Evolutionary conservation across 768 basidiomycete species (phyloP), one percentile per base, ranked within the genome.

Genomic region (Kwoniella europaea): DNA sequence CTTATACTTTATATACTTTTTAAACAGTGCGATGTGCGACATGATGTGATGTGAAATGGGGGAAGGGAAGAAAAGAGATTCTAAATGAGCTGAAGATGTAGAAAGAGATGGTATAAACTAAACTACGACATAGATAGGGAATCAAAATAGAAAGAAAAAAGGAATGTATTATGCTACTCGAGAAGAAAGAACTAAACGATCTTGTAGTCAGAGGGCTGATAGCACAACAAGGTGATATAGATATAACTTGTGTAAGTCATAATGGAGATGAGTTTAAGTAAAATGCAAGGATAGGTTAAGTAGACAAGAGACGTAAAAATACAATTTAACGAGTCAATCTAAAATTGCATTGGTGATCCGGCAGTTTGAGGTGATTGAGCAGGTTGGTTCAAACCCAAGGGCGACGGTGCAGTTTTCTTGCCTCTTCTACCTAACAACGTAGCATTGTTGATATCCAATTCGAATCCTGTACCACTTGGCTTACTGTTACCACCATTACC

Each of bases 401-500:
- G 82, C 42, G 74, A 76, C 1, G 80, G 76, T 0, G 73, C 69
- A 16, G 76, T 76, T 69, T 82, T 79, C 77, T 85, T 84, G 10
- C 75, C 77, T 63, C 85, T 71, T 71, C 85, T 66, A 10, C 92
- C 93, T 6, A 98, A 86, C 1, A 98, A 84, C 3, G 96, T 98
- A 24, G 97, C 93, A 68, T 87, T 89, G 75, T 91, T 88, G 63
- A 99, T 84, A 79, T 94, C 91, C 67, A 99, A 87, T 81, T 98
- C 92, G 78, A 99, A 99, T 5, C 80, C 80, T 10, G 27, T 59
- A 35, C 75, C 65, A 29, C 22, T 10, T 13, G 29, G 35, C 29
- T 67, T 65, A 43, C 71, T 9, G 35, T 35, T 62, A 15, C 76
- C 73, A 44, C 75, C 69, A 35, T 60, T 64, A 35, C 79, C 79